These are phyloP conservation scores for Xeromyces bisporus DNA, from an alignment of 495 filamentous ascomycete species.

Conservation along the genomic window DNA sequence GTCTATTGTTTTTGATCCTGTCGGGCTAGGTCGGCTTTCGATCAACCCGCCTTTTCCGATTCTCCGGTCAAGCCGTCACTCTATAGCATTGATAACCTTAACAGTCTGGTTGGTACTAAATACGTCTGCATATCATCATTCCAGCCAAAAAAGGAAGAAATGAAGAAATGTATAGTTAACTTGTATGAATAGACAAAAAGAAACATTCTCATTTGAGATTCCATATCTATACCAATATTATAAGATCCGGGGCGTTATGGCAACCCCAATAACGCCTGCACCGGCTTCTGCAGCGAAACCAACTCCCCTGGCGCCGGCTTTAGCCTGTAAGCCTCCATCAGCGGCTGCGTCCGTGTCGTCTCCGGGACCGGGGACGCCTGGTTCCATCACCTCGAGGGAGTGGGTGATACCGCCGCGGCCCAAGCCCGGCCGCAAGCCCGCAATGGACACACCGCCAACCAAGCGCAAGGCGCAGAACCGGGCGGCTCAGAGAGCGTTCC, in stretches of 20 bases:
- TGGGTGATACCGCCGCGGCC: constrained; percentile 79
- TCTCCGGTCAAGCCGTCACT: constrained; percentile 30
- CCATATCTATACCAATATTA: neutral
- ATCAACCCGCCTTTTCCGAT: constrained; percentile 16
- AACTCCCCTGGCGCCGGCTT: constrained; percentile 19
- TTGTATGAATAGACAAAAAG: too few species aligned
- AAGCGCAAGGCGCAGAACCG: constrained; percentile 89
- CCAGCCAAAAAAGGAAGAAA: too few species aligned
- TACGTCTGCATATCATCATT: neutral
- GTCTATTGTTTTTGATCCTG: too few species aligned
- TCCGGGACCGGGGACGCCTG: constrained; percentile 26
- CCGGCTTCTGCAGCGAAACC: constrained; percentile 13
- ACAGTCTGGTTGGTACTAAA: constrained; percentile 3
- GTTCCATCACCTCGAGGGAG: constrained; percentile 53
- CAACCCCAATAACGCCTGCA: constrained; percentile 11
- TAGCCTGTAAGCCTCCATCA: constrained; percentile 19
- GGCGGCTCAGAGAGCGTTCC: constrained; percentile 78
- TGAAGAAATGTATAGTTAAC: too few species aligned
- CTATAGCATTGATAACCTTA: too few species aligned
- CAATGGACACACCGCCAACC: constrained; percentile 77
- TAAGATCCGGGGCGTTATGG: constrained; percentile 11
- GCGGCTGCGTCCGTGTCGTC: constrained; percentile 21
- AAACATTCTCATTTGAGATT: too few species aligned
- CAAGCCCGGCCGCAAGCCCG: constrained; percentile 86
- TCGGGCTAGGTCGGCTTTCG: constrained; percentile 24